Evolutionary conservation across 2,329 filamentous ascomycete genomes (phyloP), one percentile per base, ranked within the genome.

Genomic region (Colletotrichum acutatum): DNA sequence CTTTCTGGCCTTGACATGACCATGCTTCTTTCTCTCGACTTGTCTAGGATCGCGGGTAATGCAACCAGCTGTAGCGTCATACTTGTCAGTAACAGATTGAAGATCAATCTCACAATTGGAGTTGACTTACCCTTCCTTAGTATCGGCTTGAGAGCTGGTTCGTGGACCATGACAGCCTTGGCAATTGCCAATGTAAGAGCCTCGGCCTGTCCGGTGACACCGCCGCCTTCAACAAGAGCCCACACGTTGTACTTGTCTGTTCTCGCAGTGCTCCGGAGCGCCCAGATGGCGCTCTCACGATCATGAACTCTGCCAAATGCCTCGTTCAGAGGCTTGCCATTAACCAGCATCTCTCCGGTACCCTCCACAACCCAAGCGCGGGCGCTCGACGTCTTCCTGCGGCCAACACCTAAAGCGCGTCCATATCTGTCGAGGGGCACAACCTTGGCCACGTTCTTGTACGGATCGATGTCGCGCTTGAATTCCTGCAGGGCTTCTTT

Each of bases 21-120:
- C 97, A 70, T 95, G 91, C 90, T 99, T 98, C 92, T 99, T 99
- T 83, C 97, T 96, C 86, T 99, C 97, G 77, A 99, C 97, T 80
- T 89, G 92, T 86, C 96, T 95, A 71, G 92, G 90, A 86, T 99
- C 96, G 80, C 96, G 93, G 65, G 95, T 97, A 76, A 99, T 90
- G 83, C 93, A 95, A 75, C 97, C 97, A 81, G 96, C 97, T 99
- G 83, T 78, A 77, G 76, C 80, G 76, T 79, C 80, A 75, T 74
- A 72, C 63, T 67, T 74, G 83, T 90, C 82, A 90, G 87, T 80
- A 81, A 71, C 52, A 32, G 60, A 59, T 59, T 58, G 30, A 28
- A 46, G 42, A 53, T 57, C 22, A 49, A 34, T 49, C 26, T 53
- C 22, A 46, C 30, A 57, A 9, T 26, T 8, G n/a, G 32, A 11